A percentile compares a stretch with the other conserved stretches of the same genome.
Conservation (phyloP, 2,329 filamentous ascomycete species). For the Penicillium sp. region DNA sequence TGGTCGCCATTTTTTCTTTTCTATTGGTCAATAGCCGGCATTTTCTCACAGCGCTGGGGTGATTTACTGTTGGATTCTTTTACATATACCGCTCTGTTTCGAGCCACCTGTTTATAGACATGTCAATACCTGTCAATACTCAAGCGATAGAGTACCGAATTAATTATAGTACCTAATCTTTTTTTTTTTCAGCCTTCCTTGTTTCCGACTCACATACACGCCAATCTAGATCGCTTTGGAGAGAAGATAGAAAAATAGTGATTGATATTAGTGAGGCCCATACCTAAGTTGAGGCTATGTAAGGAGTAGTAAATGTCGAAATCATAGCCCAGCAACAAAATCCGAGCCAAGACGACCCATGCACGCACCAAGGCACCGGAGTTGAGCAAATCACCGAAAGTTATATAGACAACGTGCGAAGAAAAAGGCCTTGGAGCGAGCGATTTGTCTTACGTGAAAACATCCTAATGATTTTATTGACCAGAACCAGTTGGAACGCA, state of each 20-base stretch:
- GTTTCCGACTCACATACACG: neutral
- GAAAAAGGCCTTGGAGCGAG: neutral
- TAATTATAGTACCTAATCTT: neutral
- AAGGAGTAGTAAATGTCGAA: neutral
- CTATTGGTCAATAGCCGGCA: neutral
- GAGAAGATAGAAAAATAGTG: neutral
- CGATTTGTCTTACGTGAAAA: constrained; percentile 13
- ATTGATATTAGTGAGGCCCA: neutral
- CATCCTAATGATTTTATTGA: neutral
- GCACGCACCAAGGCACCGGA: constrained; percentile 43
- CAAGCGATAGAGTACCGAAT: constrained; percentile 10
- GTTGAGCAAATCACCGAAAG: constrained; percentile 41
- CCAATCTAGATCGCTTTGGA: neutral
- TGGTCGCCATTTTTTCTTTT: neutral
- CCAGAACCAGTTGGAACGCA: neutral
- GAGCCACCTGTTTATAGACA: constrained; percentile 11
- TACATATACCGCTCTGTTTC: constrained; percentile 2
- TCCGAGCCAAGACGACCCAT: constrained; percentile 45
- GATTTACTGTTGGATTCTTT: neutral
- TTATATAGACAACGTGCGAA: neutral
- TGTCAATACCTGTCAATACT: constrained; percentile 6
- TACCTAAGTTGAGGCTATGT: neutral
- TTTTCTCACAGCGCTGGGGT: neutral
- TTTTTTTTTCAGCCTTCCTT: neutral
- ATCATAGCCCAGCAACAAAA: neutral